A percentile compares a stretch with the other conserved stretches of the same genome.
Evolutionary conservation across 495 filamentous ascomycete genomes (phyloP).

Genomic region (Lasiosphaeria hispida): DNA sequence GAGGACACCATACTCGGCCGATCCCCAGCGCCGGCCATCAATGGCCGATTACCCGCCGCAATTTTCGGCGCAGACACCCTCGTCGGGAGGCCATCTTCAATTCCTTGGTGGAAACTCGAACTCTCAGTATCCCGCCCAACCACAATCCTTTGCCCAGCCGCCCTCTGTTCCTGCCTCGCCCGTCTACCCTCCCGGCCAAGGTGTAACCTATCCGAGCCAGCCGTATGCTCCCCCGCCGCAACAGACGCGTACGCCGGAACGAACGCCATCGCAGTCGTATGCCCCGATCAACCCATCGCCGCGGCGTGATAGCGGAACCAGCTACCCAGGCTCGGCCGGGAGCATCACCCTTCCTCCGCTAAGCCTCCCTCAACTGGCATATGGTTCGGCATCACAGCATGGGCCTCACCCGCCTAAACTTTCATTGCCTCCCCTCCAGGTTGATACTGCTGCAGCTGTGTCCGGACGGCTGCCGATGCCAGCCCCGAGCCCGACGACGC

Average conservation of each 20-base stretch:
- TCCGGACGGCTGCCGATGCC: slow-evolving; percentile 12
- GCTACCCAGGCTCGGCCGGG: slow-evolving; percentile 12
- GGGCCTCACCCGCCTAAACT: slow-evolving; percentile 5
- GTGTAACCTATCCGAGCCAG: slow-evolving; percentile 17
- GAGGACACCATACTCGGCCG: slow-evolving; percentile 42
- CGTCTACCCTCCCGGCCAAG: slow-evolving; percentile 38
- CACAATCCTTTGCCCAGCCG: slow-evolving; percentile 47
- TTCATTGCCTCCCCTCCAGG: slow-evolving; percentile 23
- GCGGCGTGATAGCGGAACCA: slow-evolving; percentile 26
- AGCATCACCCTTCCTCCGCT: slow-evolving; percentile 20
- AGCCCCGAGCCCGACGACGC: slow-evolving; percentile 15
- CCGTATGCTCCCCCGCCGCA: slow-evolving; percentile 42
- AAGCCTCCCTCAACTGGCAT: background rate
- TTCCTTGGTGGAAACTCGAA: slow-evolving; percentile 31
- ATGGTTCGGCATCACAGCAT: slow-evolving; percentile 3
- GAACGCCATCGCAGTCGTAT: slow-evolving; percentile 31
- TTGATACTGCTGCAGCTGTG: slow-evolving; percentile 4
- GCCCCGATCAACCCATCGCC: slow-evolving; percentile 25
- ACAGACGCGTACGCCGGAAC: slow-evolving; percentile 34
- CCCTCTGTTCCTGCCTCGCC: slow-evolving; percentile 44
- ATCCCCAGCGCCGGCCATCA: slow-evolving; percentile 55
- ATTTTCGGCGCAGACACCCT: slow-evolving; percentile 37
- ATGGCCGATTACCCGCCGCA: slow-evolving; percentile 50
- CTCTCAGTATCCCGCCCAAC: slow-evolving; percentile 31
- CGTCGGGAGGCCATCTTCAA: slow-evolving; percentile 35